Evolutionary conservation across 345 rosid genomes (phyloP).

Genomic region (Atalantia buxifolia): DNA sequence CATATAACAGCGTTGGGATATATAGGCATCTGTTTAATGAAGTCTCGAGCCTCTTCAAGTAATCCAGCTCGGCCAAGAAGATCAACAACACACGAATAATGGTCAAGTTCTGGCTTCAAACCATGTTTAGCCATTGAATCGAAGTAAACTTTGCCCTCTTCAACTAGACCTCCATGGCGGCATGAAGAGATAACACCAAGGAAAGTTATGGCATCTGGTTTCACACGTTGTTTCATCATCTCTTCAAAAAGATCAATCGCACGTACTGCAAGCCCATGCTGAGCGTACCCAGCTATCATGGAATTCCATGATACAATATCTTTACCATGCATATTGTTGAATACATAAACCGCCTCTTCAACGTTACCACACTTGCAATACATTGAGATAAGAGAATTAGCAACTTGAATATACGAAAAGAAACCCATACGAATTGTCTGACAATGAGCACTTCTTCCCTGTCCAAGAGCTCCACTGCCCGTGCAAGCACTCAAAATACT

Average conservation of each 20-base stretch:
- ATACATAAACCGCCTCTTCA: constrained; percentile 48
- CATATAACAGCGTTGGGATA: constrained; percentile 70
- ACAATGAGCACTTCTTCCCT: constrained; percentile 77
- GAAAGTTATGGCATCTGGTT: constrained; percentile 72
- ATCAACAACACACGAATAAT: constrained; percentile 86
- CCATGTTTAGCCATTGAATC: constrained; percentile 54
- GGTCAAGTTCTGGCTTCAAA: constrained; percentile 58
- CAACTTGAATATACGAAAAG: constrained; percentile 45
- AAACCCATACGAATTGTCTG: constrained; percentile 68
- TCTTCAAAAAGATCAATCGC: constrained; percentile 62
- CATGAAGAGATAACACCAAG: constrained; percentile 88
- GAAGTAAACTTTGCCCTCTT: constrained; percentile 55
- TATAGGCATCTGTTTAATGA: constrained; percentile 63
- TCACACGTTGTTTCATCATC: constrained; percentile 40
- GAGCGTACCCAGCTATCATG: constrained; percentile 90
- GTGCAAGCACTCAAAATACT: constrained; percentile 82
- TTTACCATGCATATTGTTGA: constrained; percentile 34
- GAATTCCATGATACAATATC: constrained; percentile 93
- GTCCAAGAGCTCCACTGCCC: constrained; percentile 73
- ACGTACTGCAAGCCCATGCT: constrained; percentile 59
- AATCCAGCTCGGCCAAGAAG: constrained; percentile 82
- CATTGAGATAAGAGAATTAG: constrained; percentile 82
- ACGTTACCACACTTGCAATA: constrained; percentile 75
- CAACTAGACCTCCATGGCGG: constrained; percentile 75
- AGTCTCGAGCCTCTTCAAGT: constrained; percentile 60